Evolutionary conservation across 2,329 filamentous ascomycete species (phyloP).

Genomic region (Trichoderma koningii): DNA sequence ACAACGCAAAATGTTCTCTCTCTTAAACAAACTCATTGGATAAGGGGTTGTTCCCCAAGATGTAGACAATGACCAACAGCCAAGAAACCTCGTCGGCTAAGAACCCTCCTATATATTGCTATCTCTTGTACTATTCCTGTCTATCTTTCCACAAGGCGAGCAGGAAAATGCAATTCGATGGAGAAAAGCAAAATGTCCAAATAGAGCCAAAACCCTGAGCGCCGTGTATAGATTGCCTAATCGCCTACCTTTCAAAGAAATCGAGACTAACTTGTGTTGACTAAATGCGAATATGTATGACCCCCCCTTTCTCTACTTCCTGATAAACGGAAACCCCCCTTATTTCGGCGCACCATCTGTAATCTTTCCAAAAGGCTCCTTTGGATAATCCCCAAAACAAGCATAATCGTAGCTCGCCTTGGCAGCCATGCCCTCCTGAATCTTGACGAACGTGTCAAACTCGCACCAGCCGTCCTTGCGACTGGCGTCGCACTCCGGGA

Average conservation of each 20-base stretch:
- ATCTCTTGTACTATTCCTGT: too few relatives aligned
- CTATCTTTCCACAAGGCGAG: too few relatives aligned
- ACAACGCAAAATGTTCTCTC: too few relatives aligned
- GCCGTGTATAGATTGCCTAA: neutral
- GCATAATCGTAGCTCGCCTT: slow-evolving; percentile 64
- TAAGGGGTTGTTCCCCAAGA: too few relatives aligned
- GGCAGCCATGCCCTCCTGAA: slow-evolving; percentile 60
- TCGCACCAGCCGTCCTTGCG: slow-evolving; percentile 78
- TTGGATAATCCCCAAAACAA: slow-evolving; percentile 60
- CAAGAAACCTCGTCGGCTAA: too few relatives aligned
- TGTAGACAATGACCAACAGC: too few relatives aligned
- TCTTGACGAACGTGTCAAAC: slow-evolving; percentile 64
- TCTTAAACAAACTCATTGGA: too few relatives aligned
- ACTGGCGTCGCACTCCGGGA: slow-evolving; percentile 61
- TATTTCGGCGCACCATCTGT: slow-evolving; percentile 43
- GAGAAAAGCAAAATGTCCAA: neutral
- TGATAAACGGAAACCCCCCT: neutral
- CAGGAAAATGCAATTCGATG: too few relatives aligned
- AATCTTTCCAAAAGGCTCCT: slow-evolving; percentile 44
- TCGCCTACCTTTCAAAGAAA: neutral
- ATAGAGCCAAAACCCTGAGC: neutral
- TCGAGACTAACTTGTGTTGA: neutral
- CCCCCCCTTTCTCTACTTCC: neutral
- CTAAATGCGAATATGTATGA: neutral
- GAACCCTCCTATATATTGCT: too few relatives aligned